Evolutionary conservation across 1,284 basidiomycete species (phyloP), one percentile per base, ranked within the genome.

Genomic region (Cutaneotrichosporon sp.): DNA sequence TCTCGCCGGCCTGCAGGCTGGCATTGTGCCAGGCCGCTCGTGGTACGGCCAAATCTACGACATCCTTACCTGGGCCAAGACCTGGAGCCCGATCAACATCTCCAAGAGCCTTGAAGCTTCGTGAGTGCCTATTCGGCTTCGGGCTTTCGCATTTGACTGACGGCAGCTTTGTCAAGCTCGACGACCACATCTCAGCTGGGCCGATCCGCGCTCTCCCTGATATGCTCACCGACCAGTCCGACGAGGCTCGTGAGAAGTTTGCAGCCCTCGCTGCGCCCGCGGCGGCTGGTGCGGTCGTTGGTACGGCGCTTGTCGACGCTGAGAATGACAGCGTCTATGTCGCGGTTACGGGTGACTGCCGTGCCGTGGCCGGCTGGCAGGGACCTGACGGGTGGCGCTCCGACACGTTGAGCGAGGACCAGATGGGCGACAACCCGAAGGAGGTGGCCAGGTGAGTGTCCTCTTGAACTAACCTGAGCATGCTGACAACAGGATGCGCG

Each of bases 341-440:
- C 46, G 96, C 97, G 2, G 89, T 89, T 70, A 90, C 94, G 7
- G 97, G 97, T 2, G 97, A 99, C 77, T 91, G 91, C 73, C 87
- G 97, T 52, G 97, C 97, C 11, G 92, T 99, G 3, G 95, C 96
- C 14, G 97, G 97, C 32, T 87, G 92, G 65, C 96, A 92, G 89
- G 88, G 71, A 1, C 60, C 63, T 0, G 72, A 77, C 51, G 75
- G 77, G 14, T 79, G 77, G 77, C 86, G 88, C 60, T 90, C 94
- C 22, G 94, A 97, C 76, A 91, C 92, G 22, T 84, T 99, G 65
- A 91, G 87, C 40, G 91, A 97, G 75, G 97, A 99, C 77, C 95
- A 98, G 83, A 98, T 94, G 11, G 96, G 93, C 32, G 86, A 91
- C 65, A 98, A 96, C 76, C 88, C 86, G 13, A 89, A 86, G 63